Base-by-base conservation (phyloP, 2,329 filamentous ascomycete species). In the Alternaria hordeiaustralica region DNA sequence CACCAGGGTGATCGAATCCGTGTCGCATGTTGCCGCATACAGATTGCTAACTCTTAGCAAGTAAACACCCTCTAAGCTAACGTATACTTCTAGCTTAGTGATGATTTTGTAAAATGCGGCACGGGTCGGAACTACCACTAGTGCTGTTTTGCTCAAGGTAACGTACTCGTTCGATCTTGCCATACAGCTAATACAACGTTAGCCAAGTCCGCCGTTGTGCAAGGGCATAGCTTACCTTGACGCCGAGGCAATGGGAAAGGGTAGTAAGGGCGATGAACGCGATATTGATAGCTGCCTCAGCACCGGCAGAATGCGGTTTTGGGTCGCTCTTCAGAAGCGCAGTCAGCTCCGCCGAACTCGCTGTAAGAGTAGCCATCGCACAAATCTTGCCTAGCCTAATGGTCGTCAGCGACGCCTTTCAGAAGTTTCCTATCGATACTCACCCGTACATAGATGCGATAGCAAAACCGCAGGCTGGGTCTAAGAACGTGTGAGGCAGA, bases 91-190 rank as follows among this genome's bases (percentile, higher is more conserved):
- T 41, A 41, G 36, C 36, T 41, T 11, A 41, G 5, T 41, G 36
- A 41, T 41, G 1, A 18, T 6, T 0, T 41, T 41, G 36, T 41
- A 41, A 0, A 41, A 41, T 41, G 36, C 36, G 36, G 0, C 36
- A 41, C 33, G 36, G 36, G 11, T 41, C 11, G n/a, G n/a, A 41
- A 9, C 36, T 0, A 41, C 36, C 36, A 15, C 15, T 41, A 11
- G 36, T 41, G 36, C 36, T 41, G 36, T 18, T 41, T 11, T 21
- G 2, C 28, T 36, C 25, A 11, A 6, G 5, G n/a, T 4, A 20
- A 46, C 61, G 20, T 57, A 71, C 68, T 43, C 75, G 64, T 60
- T 78, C 76, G 12, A 78, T 65, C 30, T 68, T 72, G 3, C 75
- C 76, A 51, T 78, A 78, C 4, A 78, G 59, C 71, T 76, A 30